Evolutionary conservation across 2,329 filamentous ascomycete genomes (phyloP), one percentile per base, ranked within the genome.

Genomic region (Diaporthe humulicola): DNA sequence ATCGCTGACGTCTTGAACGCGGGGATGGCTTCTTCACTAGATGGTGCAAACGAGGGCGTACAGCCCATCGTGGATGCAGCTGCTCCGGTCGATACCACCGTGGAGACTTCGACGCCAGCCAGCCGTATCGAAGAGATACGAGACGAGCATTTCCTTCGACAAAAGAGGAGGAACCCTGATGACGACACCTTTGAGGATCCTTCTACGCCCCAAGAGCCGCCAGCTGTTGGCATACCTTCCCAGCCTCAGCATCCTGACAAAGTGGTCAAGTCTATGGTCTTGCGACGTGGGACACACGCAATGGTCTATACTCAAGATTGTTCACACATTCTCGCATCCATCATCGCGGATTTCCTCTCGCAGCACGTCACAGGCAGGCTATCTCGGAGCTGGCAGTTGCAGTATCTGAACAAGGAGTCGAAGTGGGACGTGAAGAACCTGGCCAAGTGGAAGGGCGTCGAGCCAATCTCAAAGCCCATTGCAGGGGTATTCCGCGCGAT

Each of bases 371-470:
- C 96, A 14, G 89, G 91, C 14, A 92, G 95, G 12, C 89, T 98
- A 19, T 94, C 92, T 1, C 90, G 96, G 38, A 94, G 93, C 57
- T 98, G 96, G 96, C 96, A 98, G 83, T 87, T 98, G 22, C 94
- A 96, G 79, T 93, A 97, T 79, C 90, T 98, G 33, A 95, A 94
- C 3, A 95, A 93, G 2, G 94, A 95, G 78, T 64, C 96, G 4
- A 98, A 98, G 85, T 98, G 96, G 96, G 96, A 98, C 81, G 95
- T 98, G 78, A 98, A 98, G 85, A 98, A 98, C 80, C 88, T 98
- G 15, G 92, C 90, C 75, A 98, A 98, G 81, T 98, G 96, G 96
- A 90, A 94, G 82, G 91, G 91, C 25, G 93, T 97, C 0, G 84
- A 87, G 1, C 94, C 95, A 0, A 94, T 98, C 1, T 97, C 94